Evolutionary conservation across 2,329 filamentous ascomycete species (phyloP).

Genomic region (Pseudogymnoascus pannorum): DNA sequence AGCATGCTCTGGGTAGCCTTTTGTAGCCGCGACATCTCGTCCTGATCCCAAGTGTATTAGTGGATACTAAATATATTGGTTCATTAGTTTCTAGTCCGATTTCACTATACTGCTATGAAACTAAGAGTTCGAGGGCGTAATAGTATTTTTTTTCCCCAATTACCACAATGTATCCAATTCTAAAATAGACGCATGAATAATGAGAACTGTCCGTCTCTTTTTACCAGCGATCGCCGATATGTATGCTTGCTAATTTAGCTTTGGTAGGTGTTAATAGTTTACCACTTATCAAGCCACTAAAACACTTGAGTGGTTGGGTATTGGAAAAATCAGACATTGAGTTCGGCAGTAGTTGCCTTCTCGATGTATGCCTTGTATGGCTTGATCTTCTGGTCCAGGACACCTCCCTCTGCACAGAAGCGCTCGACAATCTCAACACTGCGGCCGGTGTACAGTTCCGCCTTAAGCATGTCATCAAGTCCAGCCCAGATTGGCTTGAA

Average conservation of each 20-base stretch:
- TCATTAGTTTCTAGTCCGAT: neutral
- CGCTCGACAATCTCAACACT: slow-evolving; percentile 45
- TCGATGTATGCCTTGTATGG: slow-evolving; percentile 35
- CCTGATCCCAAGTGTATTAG: neutral
- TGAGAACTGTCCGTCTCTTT: neutral
- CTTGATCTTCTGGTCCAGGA: slow-evolving; percentile 40
- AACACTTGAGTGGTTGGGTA: neutral
- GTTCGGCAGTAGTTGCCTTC: slow-evolving; percentile 19
- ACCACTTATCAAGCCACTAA: neutral
- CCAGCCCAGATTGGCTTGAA: slow-evolving; percentile 67
- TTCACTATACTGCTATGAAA: neutral
- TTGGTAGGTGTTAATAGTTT: neutral
- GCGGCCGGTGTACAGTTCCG: slow-evolving; percentile 52
- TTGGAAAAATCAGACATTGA: slow-evolving; percentile 15
- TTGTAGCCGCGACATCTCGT: neutral
- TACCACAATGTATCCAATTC: neutral
- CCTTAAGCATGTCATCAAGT: slow-evolving; percentile 59
- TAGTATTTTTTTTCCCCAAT: neutral
- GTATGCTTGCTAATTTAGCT: neutral
- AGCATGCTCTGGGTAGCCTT: neutral
- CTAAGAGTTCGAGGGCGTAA: neutral
- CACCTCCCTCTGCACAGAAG: slow-evolving; percentile 40
- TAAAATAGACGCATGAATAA: neutral
- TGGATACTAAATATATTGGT: neutral
- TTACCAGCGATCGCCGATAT: neutral